Percentiles rank a stretch among this genome's conserved stretches.
These are phyloP conservation scores for Lyophyllum shimeji DNA, from an alignment of 768 basidiomycete genomes.

Conservation along the genomic window DNA sequence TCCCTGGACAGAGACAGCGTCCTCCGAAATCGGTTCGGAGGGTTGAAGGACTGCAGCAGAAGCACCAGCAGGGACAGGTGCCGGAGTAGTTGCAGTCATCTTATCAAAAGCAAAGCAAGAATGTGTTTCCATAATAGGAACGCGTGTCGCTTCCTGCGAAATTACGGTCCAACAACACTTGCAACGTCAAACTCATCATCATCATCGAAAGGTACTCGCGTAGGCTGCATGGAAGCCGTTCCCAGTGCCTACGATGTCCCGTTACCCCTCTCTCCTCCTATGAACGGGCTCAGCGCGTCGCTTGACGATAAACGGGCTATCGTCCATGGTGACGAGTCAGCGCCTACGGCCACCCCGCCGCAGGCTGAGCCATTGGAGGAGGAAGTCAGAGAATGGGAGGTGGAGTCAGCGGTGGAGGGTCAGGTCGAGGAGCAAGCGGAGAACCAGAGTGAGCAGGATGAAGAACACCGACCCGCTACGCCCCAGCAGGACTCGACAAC, in stretches of 20 bases:
- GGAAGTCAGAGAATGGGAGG: background rate
- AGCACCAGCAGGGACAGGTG: constrained; percentile 51
- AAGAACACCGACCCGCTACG: background rate
- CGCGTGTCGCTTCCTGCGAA: constrained; percentile 2
- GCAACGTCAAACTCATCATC: constrained; percentile 13
- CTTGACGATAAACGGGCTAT: constrained; percentile 3
- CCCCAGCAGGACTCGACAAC: background rate
- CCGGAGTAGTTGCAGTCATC: constrained; percentile 12
- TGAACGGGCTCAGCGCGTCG: background rate
- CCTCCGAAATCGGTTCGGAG: constrained; percentile 68
- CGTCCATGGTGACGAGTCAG: constrained; percentile 7
- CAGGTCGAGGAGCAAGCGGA: background rate
- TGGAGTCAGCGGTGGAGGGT: background rate
- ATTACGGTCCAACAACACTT: constrained; percentile 4
- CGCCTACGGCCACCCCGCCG: background rate
- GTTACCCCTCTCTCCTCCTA: constrained; percentile 23
- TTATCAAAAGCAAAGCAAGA: constrained; percentile 3
- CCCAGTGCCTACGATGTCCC: constrained; percentile 21
- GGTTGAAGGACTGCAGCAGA: constrained; percentile 77
- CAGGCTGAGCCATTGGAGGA: background rate
- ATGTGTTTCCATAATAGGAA: constrained; percentile 12
- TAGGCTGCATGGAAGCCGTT: constrained; percentile 19
- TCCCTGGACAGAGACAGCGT: constrained; percentile 74
- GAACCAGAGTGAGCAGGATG: background rate
- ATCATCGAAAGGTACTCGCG: constrained; percentile 9